Conservation (phyloP, 306 rosid species). For the Quercus glauca region DNA sequence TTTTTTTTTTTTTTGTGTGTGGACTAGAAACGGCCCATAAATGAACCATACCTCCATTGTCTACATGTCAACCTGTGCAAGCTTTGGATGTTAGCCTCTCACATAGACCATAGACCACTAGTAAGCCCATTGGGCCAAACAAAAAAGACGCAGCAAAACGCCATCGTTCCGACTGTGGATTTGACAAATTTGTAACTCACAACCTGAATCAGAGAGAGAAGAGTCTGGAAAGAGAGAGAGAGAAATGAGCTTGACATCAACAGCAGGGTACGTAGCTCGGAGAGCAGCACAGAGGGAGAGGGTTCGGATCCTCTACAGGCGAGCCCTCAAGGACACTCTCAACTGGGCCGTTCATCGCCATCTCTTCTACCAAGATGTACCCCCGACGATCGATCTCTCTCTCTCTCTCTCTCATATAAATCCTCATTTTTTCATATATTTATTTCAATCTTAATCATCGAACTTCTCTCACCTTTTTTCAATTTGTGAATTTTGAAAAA, state of each 20-base stretch:
- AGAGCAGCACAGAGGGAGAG: constrained; percentile 92
- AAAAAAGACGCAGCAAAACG: neutral
- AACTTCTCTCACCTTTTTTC: neutral
- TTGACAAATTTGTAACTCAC: neutral
- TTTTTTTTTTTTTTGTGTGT: too few relatives aligned
- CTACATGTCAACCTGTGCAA: too few relatives aligned
- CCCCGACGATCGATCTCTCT: neutral
- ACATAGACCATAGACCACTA: neutral
- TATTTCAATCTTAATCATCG: too few relatives aligned
- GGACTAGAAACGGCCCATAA: too few relatives aligned
- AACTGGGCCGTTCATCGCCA: constrained; percentile 99
- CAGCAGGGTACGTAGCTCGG: constrained; percentile 65
- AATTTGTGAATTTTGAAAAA: neutral
- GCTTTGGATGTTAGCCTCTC: too few relatives aligned
- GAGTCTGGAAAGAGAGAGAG: neutral
- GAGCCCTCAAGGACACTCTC: constrained; percentile 90
- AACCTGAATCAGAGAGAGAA: neutral
- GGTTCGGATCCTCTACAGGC: constrained; percentile 93
- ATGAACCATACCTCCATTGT: too few relatives aligned
- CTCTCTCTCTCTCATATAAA: too few relatives aligned
- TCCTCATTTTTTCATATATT: accelerated
- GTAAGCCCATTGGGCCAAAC: neutral
- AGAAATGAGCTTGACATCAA: constrained; percentile 50
- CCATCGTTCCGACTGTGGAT: neutral
- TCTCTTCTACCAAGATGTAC: constrained; percentile 84